phyloP scores from a whole-genome alignment of 305 asterid species.

The Lippia alba region DNA sequence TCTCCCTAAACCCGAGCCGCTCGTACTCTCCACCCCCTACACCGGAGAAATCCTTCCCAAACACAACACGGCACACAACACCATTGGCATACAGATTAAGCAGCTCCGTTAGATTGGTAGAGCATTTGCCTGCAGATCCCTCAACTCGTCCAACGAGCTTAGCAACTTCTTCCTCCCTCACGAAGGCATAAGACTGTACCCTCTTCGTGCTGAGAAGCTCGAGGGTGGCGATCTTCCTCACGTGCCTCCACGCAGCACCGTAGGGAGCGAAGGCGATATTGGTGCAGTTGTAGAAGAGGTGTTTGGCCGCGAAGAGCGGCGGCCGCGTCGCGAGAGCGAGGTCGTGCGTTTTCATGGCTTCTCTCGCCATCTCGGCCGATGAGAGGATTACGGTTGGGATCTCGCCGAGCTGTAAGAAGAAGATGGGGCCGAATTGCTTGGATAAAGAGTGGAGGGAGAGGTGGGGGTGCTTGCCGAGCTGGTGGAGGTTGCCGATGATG shows the following conservation, averaged over 20 bases:
- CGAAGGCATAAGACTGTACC: slow-evolving; percentile 51
- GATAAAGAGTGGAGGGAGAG: slow-evolving; percentile 46
- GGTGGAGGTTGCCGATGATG: slow-evolving; percentile 66
- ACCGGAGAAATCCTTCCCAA: slow-evolving; percentile 53
- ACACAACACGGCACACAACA: slow-evolving; percentile 55
- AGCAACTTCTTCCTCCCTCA: slow-evolving; percentile 56
- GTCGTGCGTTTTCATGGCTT: slow-evolving; percentile 54
- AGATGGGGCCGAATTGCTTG: slow-evolving; percentile 53
- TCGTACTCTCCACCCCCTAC: slow-evolving; percentile 56
- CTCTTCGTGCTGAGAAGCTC: slow-evolving; percentile 50
- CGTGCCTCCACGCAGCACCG: slow-evolving; percentile 56
- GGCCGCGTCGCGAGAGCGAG: slow-evolving; percentile 58
- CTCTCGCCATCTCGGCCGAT: slow-evolving; percentile 52
- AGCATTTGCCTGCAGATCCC: background rate
- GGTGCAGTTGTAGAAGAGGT: slow-evolving; percentile 53
- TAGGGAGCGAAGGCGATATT: slow-evolving; percentile 54
- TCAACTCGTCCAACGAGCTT: slow-evolving; percentile 41
- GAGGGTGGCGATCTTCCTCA: slow-evolving; percentile 48
- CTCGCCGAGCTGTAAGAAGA: slow-evolving; percentile 57
- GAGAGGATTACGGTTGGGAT: slow-evolving; percentile 56
- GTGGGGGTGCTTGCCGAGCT: slow-evolving; percentile 58
- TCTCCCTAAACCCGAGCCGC: slow-evolving; percentile 49
- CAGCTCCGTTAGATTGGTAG: slow-evolving; percentile 38
- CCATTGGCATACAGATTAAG: slow-evolving; percentile 55
- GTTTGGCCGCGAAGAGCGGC: slow-evolving; percentile 48